Conservation (phyloP, 257 asterid species). For the Forsythia viridissima region DNA sequence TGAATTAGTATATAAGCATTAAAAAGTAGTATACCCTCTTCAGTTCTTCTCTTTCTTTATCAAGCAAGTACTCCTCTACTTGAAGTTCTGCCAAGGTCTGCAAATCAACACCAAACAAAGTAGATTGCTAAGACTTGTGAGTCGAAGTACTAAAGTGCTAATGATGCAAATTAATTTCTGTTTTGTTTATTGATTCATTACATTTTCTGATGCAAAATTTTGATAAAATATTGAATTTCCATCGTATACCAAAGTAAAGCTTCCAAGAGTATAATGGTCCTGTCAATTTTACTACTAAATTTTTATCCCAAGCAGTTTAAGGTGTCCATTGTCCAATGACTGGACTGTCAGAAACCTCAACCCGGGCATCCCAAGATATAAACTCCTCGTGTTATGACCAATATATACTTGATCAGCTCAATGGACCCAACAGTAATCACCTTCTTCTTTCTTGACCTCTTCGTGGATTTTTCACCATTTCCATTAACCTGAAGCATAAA, state of each 20-base stretch:
- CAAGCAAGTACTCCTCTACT: slow-evolving; percentile 1
- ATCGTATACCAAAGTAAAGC: not conserved
- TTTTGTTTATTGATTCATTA: not conserved
- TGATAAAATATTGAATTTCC: not conserved
- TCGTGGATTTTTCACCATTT: not conserved
- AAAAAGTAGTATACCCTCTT: not conserved
- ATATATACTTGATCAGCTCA: not conserved
- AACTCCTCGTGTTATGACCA: not conserved
- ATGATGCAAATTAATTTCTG: not conserved
- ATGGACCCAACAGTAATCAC: not conserved
- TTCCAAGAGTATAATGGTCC: not conserved
- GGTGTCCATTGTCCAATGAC: not conserved
- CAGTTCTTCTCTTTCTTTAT: not conserved
- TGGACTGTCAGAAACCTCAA: not conserved
- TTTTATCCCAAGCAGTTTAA: not conserved
- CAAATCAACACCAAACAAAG: not conserved
- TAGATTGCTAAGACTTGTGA: not conserved
- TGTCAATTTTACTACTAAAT: not conserved
- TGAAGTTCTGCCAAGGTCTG: slow-evolving; percentile 7
- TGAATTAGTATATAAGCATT: not conserved
- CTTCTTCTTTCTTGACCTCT: not conserved
- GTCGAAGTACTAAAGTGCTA: not conserved
- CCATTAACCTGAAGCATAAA: not conserved
- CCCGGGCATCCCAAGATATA: not conserved
- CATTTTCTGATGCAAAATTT: not conserved